Base-by-base conservation (phyloP, 1,139 yeast species). In the Geotrichum macrosporum region DNA sequence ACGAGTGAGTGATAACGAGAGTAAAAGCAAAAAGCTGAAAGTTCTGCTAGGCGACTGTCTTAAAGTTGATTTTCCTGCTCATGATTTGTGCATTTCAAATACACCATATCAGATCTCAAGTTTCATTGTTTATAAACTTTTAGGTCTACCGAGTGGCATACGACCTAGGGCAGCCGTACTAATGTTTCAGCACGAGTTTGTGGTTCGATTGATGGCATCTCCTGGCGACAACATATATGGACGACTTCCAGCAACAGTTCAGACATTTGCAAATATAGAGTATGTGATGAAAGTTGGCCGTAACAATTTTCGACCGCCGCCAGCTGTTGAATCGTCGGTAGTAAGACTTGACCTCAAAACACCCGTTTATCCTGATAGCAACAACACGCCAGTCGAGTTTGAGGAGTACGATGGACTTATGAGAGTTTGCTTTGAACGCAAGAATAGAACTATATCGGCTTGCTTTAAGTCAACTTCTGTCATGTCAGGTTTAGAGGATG, bases 201-300 rank as follows among this genome's bases (percentile, higher is more conserved):
- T 97, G 2, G 67, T 92, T 67, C 78, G 96, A 60, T 71, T 92
- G 48, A 73, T 94, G 50, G 98, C 98, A 1, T 77, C 94, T 57
- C 97, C 98, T 0, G 98, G 98, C 19, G 97, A 92, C 57, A 68
- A 86, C 1, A 71, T 89, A 41, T 92, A 92, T 69, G 88, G 96
- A 66, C 77, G 98, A 59, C 74, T 92, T 49, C 83, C 95, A 18
- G 98, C 95, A 29, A 92, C 92, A 61, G 97, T 94, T 0, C 97
- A 92, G 62, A 88, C 92, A 96, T 92, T 97, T 96, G 95, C 96
- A 19, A 85, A 85, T 55, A 97, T 92, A 15, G 87, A 95, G 5
- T 97, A 92, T 66, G 85, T 92, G 48, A 92, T 92, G 98, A 92
- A 92, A 66, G 98, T 92, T 30, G 97, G 98, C 27, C 83, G 81